A percentile compares a stretch with the other conserved stretches of the same genome.
These are phyloP conservation scores for Eustoma russellianum DNA, from an alignment of 257 asterid species.

Conservation along the genomic window DNA sequence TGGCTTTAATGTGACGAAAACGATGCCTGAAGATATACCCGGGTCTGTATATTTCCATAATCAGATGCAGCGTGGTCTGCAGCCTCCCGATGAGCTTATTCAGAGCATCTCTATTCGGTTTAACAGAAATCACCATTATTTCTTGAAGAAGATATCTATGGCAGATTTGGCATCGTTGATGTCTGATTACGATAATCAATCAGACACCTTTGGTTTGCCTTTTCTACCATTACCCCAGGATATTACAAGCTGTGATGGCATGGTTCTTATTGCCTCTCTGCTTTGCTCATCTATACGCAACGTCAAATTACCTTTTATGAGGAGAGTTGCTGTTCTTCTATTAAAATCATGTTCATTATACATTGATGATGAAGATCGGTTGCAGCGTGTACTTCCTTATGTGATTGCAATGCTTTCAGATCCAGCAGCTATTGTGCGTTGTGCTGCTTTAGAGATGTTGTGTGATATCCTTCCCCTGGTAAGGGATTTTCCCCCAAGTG, in stretches of 20 bases:
- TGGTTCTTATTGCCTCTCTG: conserved; percentile 96
- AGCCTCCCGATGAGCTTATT: conserved; percentile 70
- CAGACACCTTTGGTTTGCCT: conserved; percentile 96
- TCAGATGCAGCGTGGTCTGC: conserved; percentile 41
- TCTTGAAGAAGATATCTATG: conserved; percentile 64
- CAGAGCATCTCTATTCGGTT: conserved; percentile 61
- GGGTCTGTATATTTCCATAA: conserved; percentile 30
- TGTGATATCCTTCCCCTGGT: conserved; percentile 95
- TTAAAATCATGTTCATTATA: conserved; percentile 89
- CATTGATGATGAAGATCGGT: conserved; percentile 87
- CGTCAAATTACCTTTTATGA: conserved; percentile 85
- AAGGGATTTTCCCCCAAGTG: conserved; percentile 98
- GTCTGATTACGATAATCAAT: conserved; percentile 70
- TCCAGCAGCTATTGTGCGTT: conserved; percentile 96
- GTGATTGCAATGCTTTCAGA: conserved; percentile 91
- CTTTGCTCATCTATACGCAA: conserved; percentile 95
- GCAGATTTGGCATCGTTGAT: conserved; percentile 57
- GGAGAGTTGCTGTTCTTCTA: conserved; percentile 86
- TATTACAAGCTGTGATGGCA: conserved; percentile 89
- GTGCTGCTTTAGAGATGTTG: conserved; percentile 91
- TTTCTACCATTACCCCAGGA: conserved; percentile 80
- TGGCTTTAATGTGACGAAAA: conserved; percentile 28
- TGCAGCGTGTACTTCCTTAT: conserved; percentile 97
- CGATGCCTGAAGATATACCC: conserved; percentile 33
- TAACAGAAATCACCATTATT: conserved; percentile 75